Conservation (phyloP, 2,329 filamentous ascomycete genomes). For the Pezicula rhizophila region DNA sequence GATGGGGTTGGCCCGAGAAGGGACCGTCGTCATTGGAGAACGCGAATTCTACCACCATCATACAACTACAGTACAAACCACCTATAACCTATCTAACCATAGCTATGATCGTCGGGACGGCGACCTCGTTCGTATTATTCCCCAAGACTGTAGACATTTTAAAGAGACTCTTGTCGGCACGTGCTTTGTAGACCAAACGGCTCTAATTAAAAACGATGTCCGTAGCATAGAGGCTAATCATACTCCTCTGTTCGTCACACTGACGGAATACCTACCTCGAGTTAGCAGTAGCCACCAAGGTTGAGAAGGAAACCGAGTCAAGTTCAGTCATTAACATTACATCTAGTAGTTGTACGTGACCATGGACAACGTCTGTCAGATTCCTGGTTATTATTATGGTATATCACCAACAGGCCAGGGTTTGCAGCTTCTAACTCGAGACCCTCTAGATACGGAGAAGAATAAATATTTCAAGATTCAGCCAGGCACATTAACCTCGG, state of each 20-base stretch:
- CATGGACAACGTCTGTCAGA: conserved; percentile 18
- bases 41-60: too few relatives aligned
- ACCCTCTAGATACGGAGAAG: conserved; percentile 43
- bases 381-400: conserved; percentile 54
- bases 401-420: not conserved
- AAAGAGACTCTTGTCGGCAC: too few relatives aligned
- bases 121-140: too few relatives aligned
- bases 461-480: conserved; percentile 66
- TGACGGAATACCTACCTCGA: not conserved
- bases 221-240: too few relatives aligned
- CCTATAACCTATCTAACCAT: too few relatives aligned
- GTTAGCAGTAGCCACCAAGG: not conserved
- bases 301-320: not conserved
- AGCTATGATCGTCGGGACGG: too few relatives aligned
- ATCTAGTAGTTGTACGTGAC: not conserved
- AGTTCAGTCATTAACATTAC: conserved; percentile 2
- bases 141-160: too few relatives aligned
- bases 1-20: too few relatives aligned
- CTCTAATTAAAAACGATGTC: too few relatives aligned
- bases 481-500: conserved; percentile 36
- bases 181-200: too few relatives aligned
- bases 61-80: too few relatives aligned
- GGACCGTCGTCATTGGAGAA: too few relatives aligned
- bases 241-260: not conserved
- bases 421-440: conserved; percentile 2